Evolutionary conservation across 2,329 filamentous ascomycete genomes (phyloP).

Genomic region (Chaetomium olivaceum): DNA sequence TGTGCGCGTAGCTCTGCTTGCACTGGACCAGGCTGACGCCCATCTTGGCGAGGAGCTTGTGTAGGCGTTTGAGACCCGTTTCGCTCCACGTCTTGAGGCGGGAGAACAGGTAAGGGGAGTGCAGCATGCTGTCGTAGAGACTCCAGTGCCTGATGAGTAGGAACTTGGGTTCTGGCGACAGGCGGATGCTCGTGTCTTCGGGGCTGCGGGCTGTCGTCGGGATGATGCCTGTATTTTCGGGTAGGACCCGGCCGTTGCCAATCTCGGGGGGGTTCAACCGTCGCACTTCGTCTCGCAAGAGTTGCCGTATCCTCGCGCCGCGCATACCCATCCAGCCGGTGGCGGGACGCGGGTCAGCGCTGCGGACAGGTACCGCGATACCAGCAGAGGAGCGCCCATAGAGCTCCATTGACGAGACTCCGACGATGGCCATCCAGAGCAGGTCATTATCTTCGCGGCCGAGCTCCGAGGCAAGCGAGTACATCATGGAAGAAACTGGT

Average conservation of each 20-base stretch:
- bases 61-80: slow-evolving; percentile 78
- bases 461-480: slow-evolving; percentile 90
- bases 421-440: slow-evolving; percentile 92
- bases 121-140: slow-evolving; percentile 96
- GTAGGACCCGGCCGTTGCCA: slow-evolving; percentile 59
- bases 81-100: slow-evolving; percentile 95
- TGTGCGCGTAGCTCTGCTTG: slow-evolving; percentile 93
- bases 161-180: slow-evolving; percentile 92
- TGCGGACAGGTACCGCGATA: slow-evolving; percentile 61
- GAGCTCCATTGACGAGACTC: slow-evolving; percentile 89
- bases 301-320: slow-evolving; percentile 78
- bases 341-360: slow-evolving; percentile 55
- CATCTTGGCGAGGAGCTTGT: slow-evolving; percentile 97
- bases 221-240: slow-evolving; percentile 76
- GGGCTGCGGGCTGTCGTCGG: slow-evolving; percentile 85
- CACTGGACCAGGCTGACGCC: slow-evolving; percentile 91
- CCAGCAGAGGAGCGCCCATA: slow-evolving; percentile 85
- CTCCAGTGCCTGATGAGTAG: slow-evolving; percentile 95
- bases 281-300: slow-evolving; percentile 89
- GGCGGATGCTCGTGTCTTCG: slow-evolving; percentile 85
- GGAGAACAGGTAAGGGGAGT: slow-evolving; percentile 91
- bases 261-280: slow-evolving; percentile 81
- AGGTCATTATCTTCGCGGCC: slow-evolving; percentile 96
- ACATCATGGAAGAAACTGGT: slow-evolving; percentile 90
- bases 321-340: slow-evolving; percentile 80